Conservation (phyloP, 495 filamentous ascomycete genomes). For the Penicillium turbatum region DNA sequence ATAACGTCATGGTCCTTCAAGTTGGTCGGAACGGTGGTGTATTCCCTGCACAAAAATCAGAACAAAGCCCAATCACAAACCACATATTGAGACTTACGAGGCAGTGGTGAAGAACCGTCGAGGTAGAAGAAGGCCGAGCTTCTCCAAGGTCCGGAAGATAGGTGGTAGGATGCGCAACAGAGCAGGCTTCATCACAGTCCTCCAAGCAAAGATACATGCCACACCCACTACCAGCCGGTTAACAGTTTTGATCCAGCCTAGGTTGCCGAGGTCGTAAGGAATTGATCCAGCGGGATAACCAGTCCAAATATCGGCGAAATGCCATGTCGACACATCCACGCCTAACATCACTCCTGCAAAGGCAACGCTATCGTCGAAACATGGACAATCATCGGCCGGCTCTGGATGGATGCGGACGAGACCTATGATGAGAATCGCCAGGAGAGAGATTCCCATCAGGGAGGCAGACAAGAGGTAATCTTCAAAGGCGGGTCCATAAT, state of each 20-base stretch:
- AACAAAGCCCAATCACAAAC: not conserved
- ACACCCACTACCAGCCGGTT: conserved; percentile 75
- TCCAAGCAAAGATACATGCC: conserved; percentile 78
- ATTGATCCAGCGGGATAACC: conserved; percentile 56
- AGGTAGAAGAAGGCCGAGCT: conserved; percentile 69
- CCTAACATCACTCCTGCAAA: conserved; percentile 89
- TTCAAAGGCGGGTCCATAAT: conserved; percentile 64
- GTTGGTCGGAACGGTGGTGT: conserved; percentile 74
- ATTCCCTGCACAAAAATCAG: conserved; percentile 51
- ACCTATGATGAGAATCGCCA: conserved; percentile 61
- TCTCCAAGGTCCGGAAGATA: conserved; percentile 80
- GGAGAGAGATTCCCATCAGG: conserved; percentile 52
- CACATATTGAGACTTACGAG: conserved; percentile 49
- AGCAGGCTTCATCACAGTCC: conserved; percentile 78
- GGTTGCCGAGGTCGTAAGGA: conserved; percentile 57
- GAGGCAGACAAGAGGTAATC: conserved; percentile 50
- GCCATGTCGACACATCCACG: conserved; percentile 74
- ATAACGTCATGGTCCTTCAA: conserved; percentile 81
- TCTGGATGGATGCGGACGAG: conserved; percentile 90
- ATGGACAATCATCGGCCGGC: conserved; percentile 93
- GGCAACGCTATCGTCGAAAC: conserved; percentile 93
- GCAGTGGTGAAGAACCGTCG: conserved; percentile 86
- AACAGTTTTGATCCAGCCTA: conserved; percentile 58
- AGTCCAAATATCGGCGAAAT: conserved; percentile 59
- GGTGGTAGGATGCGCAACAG: conserved; percentile 75